A percentile compares a stretch with the other conserved stretches of the same genome.
phyloP scores from a whole-genome alignment of 1,284 basidiomycete genomes.

The Mycena citricolor region DNA sequence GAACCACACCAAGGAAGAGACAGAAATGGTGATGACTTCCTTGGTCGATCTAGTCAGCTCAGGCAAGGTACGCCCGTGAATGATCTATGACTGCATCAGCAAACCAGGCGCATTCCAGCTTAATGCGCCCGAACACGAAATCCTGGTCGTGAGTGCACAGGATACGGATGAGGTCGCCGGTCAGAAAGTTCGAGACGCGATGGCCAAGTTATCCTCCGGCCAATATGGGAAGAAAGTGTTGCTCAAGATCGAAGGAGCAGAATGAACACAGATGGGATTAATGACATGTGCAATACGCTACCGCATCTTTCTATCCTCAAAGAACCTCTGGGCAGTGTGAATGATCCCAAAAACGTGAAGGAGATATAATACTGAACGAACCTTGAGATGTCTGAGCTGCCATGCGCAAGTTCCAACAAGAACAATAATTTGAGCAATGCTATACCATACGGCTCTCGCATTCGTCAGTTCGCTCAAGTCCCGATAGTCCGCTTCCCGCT shows the following conservation, averaged over 20 bases:
- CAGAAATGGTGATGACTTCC: slow-evolving; percentile 49
- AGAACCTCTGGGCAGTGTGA: slow-evolving; percentile 63
- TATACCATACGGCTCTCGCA: slow-evolving; percentile 90
- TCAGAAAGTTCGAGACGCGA: slow-evolving; percentile 44
- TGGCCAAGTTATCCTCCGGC: slow-evolving; percentile 52
- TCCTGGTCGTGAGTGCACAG: slow-evolving; percentile 50
- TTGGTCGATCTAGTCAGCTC: slow-evolving; percentile 52
- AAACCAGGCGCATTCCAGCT: slow-evolving; percentile 42
- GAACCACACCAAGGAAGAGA: slow-evolving; percentile 38
- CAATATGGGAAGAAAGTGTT: slow-evolving; percentile 71
- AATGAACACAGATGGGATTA: slow-evolving; percentile 15
- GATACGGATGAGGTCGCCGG: slow-evolving; percentile 56
- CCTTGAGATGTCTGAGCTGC: slow-evolving; percentile 92
- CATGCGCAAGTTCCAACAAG: slow-evolving; percentile 85
- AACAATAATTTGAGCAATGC: slow-evolving; percentile 82
- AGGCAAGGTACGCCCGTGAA: slow-evolving; percentile 48
- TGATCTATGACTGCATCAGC: background rate
- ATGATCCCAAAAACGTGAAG: slow-evolving; percentile 15
- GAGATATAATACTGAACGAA: slow-evolving; percentile 38
- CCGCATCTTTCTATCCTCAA: slow-evolving; percentile 85
- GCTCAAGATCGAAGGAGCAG: slow-evolving; percentile 47
- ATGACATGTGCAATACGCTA: slow-evolving; percentile 32
- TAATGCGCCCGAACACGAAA: slow-evolving; percentile 63
- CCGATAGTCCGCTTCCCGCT: slow-evolving; percentile 90
- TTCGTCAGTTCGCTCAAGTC: slow-evolving; percentile 90